phyloP scores from a whole-genome alignment of 73 alveolate genomes.

The Paramecium primaurelia region DNA sequence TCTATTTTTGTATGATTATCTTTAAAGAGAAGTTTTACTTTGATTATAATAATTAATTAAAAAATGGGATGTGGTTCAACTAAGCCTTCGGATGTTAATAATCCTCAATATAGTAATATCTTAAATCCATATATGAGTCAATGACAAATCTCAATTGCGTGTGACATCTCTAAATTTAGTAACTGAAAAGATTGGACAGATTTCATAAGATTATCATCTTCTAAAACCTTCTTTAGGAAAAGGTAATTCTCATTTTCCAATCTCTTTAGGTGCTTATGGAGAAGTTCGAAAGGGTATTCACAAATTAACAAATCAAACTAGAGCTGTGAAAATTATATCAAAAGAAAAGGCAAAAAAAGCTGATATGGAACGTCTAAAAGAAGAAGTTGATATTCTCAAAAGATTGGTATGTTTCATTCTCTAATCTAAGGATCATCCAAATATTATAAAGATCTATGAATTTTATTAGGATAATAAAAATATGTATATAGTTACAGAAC shows the following conservation, averaged over 20 bases:
- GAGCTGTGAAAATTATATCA: slow-evolving; percentile 76
- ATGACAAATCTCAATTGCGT: neutral
- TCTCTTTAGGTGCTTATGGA: slow-evolving; percentile 71
- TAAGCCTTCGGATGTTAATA: neutral
- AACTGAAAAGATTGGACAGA: slow-evolving; percentile 48
- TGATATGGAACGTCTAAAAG: slow-evolving; percentile 64
- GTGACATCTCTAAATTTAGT: slow-evolving; percentile 40
- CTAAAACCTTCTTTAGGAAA: slow-evolving; percentile 62
- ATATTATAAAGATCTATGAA: slow-evolving; percentile 74
- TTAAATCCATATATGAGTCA: neutral
- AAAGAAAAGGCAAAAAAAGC: slow-evolving; percentile 69
- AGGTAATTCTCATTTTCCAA: neutral
- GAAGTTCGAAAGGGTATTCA: slow-evolving; percentile 77
- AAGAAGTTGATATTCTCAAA: slow-evolving; percentile 78
- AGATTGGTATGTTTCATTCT: slow-evolving; percentile 63
- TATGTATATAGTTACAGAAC: slow-evolving; percentile 79
- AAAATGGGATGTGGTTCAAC: slow-evolving; percentile 45
- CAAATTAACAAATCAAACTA: slow-evolving; percentile 64
- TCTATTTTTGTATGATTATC: neutral
- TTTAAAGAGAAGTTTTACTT: neutral
- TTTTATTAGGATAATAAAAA: slow-evolving; percentile 62
- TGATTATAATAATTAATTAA: neutral
- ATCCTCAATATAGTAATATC: slow-evolving; percentile 4
- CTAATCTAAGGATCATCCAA: slow-evolving; percentile 74
- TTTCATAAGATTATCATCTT: slow-evolving; percentile 56